phyloP scores from a whole-genome alignment of 2,329 filamentous ascomycete genomes.

The Fusarium tupiense region DNA sequence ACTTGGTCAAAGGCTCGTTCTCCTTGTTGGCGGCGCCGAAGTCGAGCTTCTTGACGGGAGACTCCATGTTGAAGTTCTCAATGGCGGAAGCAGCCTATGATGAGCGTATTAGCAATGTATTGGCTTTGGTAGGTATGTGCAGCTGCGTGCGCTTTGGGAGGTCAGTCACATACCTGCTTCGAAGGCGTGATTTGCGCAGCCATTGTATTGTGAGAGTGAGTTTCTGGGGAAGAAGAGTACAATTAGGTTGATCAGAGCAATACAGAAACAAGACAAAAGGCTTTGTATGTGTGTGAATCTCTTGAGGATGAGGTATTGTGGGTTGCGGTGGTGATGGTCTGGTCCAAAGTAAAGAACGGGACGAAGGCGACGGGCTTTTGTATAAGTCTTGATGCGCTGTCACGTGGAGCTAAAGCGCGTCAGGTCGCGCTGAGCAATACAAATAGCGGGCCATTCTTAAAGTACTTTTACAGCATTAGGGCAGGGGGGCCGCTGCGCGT shows the following conservation, averaged over 20 bases:
- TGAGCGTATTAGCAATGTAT: constrained; percentile 46
- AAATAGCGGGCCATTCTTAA: constrained; percentile 40
- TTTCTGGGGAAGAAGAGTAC: constrained; percentile 1
- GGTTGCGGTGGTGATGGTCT: constrained; percentile 45
- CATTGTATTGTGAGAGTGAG: constrained; percentile 63
- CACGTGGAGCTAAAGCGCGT: constrained; percentile 52
- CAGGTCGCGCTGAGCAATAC: constrained; percentile 43
- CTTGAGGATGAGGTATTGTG: constrained; percentile 30
- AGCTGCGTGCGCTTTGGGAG: background rate
- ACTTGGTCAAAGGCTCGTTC: constrained; percentile 69
- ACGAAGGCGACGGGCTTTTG: constrained; percentile 51
- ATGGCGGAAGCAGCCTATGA: constrained; percentile 84
- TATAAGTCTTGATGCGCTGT: constrained; percentile 49
- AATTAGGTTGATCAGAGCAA: constrained; percentile 9
- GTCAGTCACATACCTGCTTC: constrained; percentile 63
- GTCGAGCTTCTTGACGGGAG: constrained; percentile 88
- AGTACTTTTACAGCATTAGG: constrained; percentile 2
- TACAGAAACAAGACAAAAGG: constrained; percentile 25
- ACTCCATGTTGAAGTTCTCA: constrained; percentile 91
- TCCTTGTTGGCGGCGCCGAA: constrained; percentile 82
- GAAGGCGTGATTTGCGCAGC: constrained; percentile 74
- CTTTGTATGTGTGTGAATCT: constrained; percentile 33
- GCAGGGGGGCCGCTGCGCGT: constrained; percentile 33
- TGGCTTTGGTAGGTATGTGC: background rate
- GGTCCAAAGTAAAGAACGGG: constrained; percentile 28